phyloP scores from a whole-genome alignment of 148 eudicot species.

The Chenopodium formosanum region DNA sequence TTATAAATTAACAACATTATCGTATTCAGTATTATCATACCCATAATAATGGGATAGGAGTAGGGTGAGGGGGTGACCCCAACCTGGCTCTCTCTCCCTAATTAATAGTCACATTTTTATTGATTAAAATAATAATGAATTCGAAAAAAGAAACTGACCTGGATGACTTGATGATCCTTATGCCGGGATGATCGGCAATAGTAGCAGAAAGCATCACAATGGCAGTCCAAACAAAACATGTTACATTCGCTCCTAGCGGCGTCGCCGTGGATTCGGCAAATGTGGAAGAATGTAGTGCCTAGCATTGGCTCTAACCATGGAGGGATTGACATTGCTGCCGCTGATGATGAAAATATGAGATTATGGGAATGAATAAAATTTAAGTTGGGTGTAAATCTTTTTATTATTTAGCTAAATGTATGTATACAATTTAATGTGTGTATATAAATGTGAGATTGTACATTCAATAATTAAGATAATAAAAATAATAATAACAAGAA shows the following conservation, averaged over 20 bases:
- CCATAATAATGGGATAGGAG: no score
- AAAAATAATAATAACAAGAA: background rate
- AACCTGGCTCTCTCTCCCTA: no score
- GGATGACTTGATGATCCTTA: constrained; percentile 85
- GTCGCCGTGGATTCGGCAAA: constrained; percentile 67
- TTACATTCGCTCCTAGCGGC: constrained; percentile 86
- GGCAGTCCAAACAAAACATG: constrained; percentile 87
- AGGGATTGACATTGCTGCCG: constrained; percentile 33
- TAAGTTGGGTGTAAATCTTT: background rate
- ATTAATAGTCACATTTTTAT: background rate
- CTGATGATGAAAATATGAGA: background rate
- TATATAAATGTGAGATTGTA: background rate
- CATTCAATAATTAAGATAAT: constrained; percentile 1
- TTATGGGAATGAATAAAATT: background rate
- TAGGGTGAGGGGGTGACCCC: no score
- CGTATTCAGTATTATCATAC: no score
- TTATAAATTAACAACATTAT: background rate
- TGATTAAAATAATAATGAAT: no score
- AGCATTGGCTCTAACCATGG: constrained; percentile 79
- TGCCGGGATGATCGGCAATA: constrained; percentile 79
- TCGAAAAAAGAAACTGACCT: constrained; percentile 31
- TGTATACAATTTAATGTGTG: background rate
- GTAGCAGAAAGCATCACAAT: constrained; percentile 66
- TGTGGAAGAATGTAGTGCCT: constrained; percentile 60
- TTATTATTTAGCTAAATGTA: background rate